Evolutionary conservation across 306 rosid species (phyloP), one percentile per base, ranked within the genome.

Genomic region (Mimosa bimucronata): DNA sequence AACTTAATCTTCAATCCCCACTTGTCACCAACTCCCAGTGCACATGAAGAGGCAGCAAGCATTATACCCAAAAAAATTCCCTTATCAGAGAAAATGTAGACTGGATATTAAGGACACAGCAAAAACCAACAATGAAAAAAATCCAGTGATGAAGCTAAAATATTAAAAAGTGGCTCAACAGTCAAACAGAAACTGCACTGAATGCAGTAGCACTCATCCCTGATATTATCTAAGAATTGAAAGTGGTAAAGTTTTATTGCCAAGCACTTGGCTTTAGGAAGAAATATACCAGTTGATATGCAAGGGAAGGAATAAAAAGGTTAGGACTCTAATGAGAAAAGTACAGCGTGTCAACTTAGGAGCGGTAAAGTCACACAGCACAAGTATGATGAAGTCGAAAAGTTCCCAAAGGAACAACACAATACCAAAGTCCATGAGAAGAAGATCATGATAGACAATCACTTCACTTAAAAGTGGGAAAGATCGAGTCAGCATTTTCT

Each of bases 331-430:
- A 15, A 12, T 5, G 46, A 7, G 77, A 2, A 31, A 73, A 73
- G 57, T 52, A 53, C 30, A 37, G 30, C 10, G 60, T 53, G 66
- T 65, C 73, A 65, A 34, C 12, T n/a, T 30, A 7, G 42, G 53
- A 79, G 77, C 34, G 2, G 66, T 50, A 26, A 15, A 80, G 23
- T 38, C 66, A 52, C 40, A 26, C 45, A 75, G 13, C 37, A 46
- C 62, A 68, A 34, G 77, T 69, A 5, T 40, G 73, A 38, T 38
- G 19, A 46, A 75, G 30, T 55, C 65, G 26, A 48, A 15, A 18
- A 52, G 30, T 30, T 73, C 46, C 40, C 12, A 12, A 14, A 50
- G 23, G 30, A 10, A 18, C 3, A 50, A 19, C 14, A 50, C 8
- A 50, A 30, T 26, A 73, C 64, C 21, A 28, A 58, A 41, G 45